Evolutionary conservation across 2,329 filamentous ascomycete genomes (phyloP), one percentile per base, ranked within the genome.

Genomic region (Alternaria sp.): DNA sequence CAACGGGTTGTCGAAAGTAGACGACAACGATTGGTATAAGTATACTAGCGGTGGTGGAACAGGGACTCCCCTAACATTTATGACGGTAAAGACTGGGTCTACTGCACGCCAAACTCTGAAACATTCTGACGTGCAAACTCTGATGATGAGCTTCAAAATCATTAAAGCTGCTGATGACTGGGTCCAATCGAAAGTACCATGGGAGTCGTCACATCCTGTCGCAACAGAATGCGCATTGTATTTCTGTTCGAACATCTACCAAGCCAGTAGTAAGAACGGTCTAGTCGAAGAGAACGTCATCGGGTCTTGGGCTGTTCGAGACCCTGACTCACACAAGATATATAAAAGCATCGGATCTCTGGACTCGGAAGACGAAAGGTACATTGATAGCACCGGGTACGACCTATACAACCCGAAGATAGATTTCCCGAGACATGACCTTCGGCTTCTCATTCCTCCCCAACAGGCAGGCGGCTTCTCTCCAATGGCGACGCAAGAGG

Each of bases 181-280:
- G 43, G 14, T 66, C 6, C 6, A 59, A 6, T n/a, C 10, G 3
- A 33, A 57, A 7, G n/a, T 46, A 0, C 10, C 43, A 7, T 68
- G 66, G 61, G 54, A 66, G 3, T 37, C 37, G 11, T 46, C 61
- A 18, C 41, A 26, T 2, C 60, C 63, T 4, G 44, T 41, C 1
- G 66, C 61, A 11, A 68, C 63, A 15, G 66, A 68, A 21, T 68
- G 66, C 18, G 63, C 56, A 9, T 41, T 68, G 4, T 66, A 68
- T 25, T 28, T 64, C 6, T 68, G 63, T 28, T 53, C 64, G 12
- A 68, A 68, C 9, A 56, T 53, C 6, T 66, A 66, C 9, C 30
- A 60, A 37, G 26, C 61, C 21, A 58, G 44, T 9, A 64, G 45
- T 9, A 15, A 60, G 15, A 59, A 54, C 11, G 49, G 44, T 12